Conservation (phyloP, 208 protist species). For the Trypanosoma vivax region DNA sequence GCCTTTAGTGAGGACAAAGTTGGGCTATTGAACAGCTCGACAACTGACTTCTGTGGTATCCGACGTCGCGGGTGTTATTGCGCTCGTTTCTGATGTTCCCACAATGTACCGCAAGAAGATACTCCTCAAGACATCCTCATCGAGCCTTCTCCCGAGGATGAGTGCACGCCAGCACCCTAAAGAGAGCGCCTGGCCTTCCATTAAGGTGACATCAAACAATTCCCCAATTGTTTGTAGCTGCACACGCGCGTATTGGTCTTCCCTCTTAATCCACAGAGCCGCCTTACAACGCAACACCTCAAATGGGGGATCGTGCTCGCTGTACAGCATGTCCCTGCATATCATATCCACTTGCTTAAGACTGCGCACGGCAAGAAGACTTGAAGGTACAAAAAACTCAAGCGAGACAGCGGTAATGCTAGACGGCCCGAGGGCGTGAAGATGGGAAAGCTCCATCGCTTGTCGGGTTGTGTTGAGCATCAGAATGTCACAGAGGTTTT, state of each 20-base stretch:
- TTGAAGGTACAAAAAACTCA: constrained; percentile 49
- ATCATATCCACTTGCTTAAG: constrained; percentile 55
- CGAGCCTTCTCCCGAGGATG: constrained; percentile 60
- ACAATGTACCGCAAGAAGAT: constrained; percentile 64
- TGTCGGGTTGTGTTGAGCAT: constrained; percentile 75
- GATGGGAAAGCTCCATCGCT: constrained; percentile 34
- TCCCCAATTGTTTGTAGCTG: constrained; percentile 85
- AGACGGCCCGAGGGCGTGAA: constrained; percentile 47
- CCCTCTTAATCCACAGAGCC: constrained; percentile 67
- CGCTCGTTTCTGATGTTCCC: no score
- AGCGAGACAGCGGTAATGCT: constrained; percentile 66
- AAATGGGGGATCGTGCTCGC: constrained; percentile 48
- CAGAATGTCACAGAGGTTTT: constrained; percentile 61
- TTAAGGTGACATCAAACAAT: constrained; percentile 72
- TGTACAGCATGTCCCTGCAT: constrained; percentile 73
- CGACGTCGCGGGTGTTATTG: no score
- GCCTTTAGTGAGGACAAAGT: no score
- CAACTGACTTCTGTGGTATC: no score
- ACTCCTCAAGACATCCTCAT: constrained; percentile 43
- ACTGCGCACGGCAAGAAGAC: constrained; percentile 35
- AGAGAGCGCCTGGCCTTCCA: constrained; percentile 70
- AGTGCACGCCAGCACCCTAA: constrained; percentile 61
- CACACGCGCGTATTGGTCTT: constrained; percentile 46
- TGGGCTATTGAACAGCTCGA: no score
- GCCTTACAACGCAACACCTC: constrained; percentile 88